A percentile compares a stretch with the other conserved stretches of the same genome.
Evolutionary conservation across 148 eudicot genomes (phyloP).

Genomic region (Cornus suecica): DNA sequence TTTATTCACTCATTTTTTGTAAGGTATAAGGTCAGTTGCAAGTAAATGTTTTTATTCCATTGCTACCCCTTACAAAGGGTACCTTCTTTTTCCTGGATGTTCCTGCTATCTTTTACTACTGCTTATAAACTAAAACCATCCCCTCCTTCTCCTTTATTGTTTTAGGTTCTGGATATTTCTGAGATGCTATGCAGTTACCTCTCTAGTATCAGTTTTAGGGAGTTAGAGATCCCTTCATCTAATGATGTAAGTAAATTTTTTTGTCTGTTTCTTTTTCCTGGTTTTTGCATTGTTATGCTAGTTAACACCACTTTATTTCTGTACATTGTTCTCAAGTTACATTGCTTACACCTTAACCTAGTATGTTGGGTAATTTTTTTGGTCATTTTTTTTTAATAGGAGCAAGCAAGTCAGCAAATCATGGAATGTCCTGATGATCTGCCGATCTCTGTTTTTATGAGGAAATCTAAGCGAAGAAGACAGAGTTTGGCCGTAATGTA

Average conservation of each 20-base stretch:
- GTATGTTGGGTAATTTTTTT: not conserved
- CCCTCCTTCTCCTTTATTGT: not conserved
- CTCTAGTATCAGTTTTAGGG: conserved; percentile 47
- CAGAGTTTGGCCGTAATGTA: conserved; percentile 28
- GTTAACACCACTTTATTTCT: not conserved
- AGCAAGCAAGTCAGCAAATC: conserved; percentile 32
- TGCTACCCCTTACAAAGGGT: not conserved
- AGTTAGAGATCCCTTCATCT: conserved; percentile 26
- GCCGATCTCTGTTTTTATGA: conserved; percentile 27
- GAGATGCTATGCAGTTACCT: conserved; percentile 49
- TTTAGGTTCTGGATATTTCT: conserved; percentile 74
- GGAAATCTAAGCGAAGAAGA: conserved; percentile 37
- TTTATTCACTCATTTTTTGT: not conserved
- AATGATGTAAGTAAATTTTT: conserved; percentile 38
- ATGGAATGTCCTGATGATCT: conserved; percentile 19
- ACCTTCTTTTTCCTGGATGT: not conserved
- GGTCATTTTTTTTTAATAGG: conserved; percentile 24
- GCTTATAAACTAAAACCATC: not conserved
- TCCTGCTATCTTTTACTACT: not conserved
- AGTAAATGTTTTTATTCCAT: not conserved
- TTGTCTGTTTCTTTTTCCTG: conserved; percentile 2
- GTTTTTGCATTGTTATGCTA: conserved; percentile 1
- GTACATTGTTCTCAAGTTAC: not conserved
- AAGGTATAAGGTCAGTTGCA: not conserved
- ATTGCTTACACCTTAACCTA: not conserved